phyloP scores from a whole-genome alignment of 345 rosid species.

The Acer campestre region DNA sequence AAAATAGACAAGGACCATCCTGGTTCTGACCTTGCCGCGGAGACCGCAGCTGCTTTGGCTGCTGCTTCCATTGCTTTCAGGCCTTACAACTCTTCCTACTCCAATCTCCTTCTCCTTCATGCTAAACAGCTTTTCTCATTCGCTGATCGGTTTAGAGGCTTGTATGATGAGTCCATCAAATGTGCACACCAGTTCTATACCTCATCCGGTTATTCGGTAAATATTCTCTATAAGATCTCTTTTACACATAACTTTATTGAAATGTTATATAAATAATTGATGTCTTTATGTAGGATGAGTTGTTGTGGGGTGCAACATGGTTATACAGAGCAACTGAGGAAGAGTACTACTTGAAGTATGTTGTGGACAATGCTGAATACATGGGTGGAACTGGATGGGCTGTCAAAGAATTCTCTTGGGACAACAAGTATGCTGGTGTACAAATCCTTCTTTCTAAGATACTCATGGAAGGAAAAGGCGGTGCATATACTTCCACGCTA shows the following conservation, averaged over 20 bases:
- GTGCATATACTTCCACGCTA: constrained; percentile 42
- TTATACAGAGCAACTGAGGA: constrained; percentile 67
- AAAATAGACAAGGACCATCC: constrained; percentile 68
- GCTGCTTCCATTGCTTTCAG: constrained; percentile 78
- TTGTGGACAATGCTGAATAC: constrained; percentile 62
- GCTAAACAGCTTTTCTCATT: constrained; percentile 77
- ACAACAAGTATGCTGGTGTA: constrained; percentile 85
- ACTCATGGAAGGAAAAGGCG: constrained; percentile 56
- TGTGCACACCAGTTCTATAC: constrained; percentile 56
- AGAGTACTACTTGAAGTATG: constrained; percentile 66
- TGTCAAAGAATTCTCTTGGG: constrained; percentile 91
- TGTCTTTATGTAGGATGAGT: constrained; percentile 43
- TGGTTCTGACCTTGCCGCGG: constrained; percentile 83
- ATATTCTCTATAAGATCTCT: no score
- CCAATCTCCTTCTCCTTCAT: constrained; percentile 57
- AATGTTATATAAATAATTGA: no score
- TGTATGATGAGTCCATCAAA: constrained; percentile 58
- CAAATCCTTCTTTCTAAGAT: constrained; percentile 80
- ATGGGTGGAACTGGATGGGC: constrained; percentile 97
- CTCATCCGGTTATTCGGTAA: constrained; percentile 48
- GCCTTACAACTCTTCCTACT: constrained; percentile 80
- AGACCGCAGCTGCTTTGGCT: constrained; percentile 86
- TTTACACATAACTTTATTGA: no score
- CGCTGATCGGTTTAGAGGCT: constrained; percentile 62
- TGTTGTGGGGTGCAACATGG: constrained; percentile 89